Conservation (phyloP, 345 rosid species). For the Ailanthus altissimus region DNA sequence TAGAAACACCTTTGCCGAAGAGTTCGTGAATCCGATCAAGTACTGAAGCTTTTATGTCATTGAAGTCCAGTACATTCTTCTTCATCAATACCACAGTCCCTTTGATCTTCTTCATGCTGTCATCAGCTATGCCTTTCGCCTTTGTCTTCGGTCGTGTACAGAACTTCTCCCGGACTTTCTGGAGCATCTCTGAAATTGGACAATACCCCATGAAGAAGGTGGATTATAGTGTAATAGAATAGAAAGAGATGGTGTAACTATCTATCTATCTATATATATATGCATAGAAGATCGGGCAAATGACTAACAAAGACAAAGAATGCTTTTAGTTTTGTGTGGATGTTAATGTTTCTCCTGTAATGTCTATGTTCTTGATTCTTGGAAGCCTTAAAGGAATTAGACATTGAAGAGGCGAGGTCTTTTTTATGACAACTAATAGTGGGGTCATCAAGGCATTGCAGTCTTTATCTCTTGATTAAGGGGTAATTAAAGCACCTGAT, state of each 20-base stretch:
- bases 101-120: slow-evolving; percentile 39
- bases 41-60: slow-evolving; percentile 61
- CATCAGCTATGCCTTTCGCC: slow-evolving; percentile 23
- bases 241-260: not conserved
- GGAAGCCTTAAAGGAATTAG: not conserved
- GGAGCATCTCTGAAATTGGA: slow-evolving; percentile 28
- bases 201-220: slow-evolving; percentile 6
- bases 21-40: slow-evolving; percentile 71
- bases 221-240: not conserved
- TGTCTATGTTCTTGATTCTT: not conserved
- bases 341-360: not conserved
- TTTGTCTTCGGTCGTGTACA: slow-evolving; percentile 35
- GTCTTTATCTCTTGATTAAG: slow-evolving; percentile 23
- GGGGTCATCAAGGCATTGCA: slow-evolving; percentile 10
- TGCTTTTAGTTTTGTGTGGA: not conserved
- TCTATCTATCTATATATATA: too few relatives aligned
- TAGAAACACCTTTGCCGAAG: slow-evolving; percentile 59
- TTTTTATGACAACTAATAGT: not conserved
- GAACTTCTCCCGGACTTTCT: slow-evolving; percentile 37
- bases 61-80: slow-evolving; percentile 67
- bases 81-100: slow-evolving; percentile 71
- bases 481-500: slow-evolving; percentile 28
- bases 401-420: not conserved
- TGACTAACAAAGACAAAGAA: not conserved
- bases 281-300: not conserved